These are phyloP conservation scores for Asterochloris sp. DNA, from an alignment of 139 green algal genomes.

Conservation along the genomic window DNA sequence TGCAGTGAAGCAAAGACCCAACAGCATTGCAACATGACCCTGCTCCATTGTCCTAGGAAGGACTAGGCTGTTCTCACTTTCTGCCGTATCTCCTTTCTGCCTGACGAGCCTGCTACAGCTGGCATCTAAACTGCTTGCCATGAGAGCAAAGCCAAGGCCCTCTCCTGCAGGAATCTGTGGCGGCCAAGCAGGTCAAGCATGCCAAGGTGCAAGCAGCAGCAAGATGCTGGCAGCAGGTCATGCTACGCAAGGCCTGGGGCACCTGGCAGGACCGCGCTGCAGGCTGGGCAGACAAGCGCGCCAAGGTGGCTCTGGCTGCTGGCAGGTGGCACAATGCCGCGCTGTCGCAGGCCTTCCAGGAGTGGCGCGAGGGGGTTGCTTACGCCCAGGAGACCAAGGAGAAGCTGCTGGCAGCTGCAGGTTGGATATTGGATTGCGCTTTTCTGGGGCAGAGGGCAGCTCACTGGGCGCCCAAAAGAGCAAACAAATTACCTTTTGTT, in stretches of 20 bases:
- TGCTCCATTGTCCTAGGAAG: too few species aligned
- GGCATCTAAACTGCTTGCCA: too few species aligned
- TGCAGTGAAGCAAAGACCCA: too few species aligned
- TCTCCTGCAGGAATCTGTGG: neutral
- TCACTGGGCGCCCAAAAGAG: too few species aligned
- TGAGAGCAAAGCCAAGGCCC: too few species aligned
- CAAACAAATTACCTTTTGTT: too few species aligned
- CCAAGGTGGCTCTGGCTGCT: constrained; percentile 7
- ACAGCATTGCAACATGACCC: too few species aligned
- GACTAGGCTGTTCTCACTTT: too few species aligned
- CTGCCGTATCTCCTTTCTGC: neutral
- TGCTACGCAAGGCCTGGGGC: constrained; percentile 10
- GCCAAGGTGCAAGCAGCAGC: constrained; percentile 3
- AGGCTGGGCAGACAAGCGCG: neutral
- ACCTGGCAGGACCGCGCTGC: constrained; percentile 7
- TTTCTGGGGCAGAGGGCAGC: too few species aligned
- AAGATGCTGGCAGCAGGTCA: neutral
- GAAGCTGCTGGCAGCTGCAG: neutral
- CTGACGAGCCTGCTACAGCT: neutral
- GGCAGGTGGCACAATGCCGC: neutral
- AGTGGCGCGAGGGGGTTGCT: neutral
- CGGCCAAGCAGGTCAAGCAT: neutral
- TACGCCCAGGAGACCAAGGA: constrained; percentile 16
- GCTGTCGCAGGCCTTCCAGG: neutral
- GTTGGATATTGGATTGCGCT: neutral